Evolutionary conservation across 208 protist species (phyloP).

Genomic region (Phytomonas sp.): DNA sequence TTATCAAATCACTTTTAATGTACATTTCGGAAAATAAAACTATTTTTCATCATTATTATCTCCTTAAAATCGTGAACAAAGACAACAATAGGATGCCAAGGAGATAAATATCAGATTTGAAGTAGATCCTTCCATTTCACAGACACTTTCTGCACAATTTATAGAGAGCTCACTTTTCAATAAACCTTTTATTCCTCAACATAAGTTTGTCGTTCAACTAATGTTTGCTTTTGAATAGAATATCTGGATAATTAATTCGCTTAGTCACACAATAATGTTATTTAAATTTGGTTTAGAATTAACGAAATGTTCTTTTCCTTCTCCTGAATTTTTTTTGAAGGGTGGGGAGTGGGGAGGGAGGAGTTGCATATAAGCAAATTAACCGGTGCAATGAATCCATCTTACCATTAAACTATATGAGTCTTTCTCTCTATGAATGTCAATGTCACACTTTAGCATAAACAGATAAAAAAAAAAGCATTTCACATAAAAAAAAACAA

Average conservation of each 20-base stretch:
- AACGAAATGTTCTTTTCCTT: neutral
- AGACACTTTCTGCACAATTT: neutral
- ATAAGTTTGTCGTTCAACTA: neutral
- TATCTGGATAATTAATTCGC: neutral
- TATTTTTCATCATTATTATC: neutral
- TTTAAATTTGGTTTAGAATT: neutral
- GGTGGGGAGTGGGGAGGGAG: too few relatives aligned
- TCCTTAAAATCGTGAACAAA: neutral
- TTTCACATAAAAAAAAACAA: neutral
- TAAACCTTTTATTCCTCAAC: neutral
- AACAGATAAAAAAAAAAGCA: neutral
- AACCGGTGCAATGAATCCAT: neutral
- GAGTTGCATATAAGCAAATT: conserved; percentile 4
- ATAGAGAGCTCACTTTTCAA: neutral
- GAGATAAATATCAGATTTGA: neutral
- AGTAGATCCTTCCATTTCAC: neutral
- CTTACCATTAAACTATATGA: conserved; percentile 7
- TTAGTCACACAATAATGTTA: neutral
- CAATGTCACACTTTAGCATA: neutral
- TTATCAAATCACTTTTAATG: neutral
- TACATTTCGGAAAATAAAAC: neutral
- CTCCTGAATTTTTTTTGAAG: neutral
- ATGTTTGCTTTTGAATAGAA: neutral
- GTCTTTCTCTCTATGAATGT: neutral
- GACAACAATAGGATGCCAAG: neutral